A percentile compares a stretch with the other conserved stretches of the same genome.
Evolutionary conservation across 1,284 basidiomycete species (phyloP).

Genomic region (Phellopilus nigrolimitatus): DNA sequence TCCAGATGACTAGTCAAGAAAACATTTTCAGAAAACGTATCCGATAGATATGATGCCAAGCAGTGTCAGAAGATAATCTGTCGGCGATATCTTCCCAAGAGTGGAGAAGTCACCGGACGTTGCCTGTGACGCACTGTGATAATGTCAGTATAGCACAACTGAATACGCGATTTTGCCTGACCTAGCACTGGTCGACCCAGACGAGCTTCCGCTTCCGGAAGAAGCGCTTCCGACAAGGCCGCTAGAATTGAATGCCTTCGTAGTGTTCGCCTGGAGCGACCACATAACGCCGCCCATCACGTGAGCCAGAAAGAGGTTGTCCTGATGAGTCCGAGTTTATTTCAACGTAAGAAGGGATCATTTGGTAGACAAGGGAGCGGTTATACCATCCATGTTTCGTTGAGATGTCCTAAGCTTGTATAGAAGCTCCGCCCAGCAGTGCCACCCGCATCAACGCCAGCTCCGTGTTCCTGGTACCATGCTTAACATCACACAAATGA

Average conservation of each 20-base stretch:
- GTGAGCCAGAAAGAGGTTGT: conserved; percentile 62
- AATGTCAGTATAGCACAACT: neutral
- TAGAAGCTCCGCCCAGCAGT: conserved; percentile 75
- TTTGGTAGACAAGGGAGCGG: conserved; percentile 24
- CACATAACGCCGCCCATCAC: conserved; percentile 71
- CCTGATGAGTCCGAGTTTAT: conserved; percentile 29
- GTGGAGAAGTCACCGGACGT: too few relatives aligned
- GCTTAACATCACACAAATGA: conserved; percentile 38
- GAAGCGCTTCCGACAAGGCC: conserved; percentile 39
- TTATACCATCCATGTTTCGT: conserved; percentile 65
- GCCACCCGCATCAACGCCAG: conserved; percentile 44
- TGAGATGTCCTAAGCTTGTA: conserved; percentile 73
- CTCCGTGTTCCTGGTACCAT: conserved; percentile 73
- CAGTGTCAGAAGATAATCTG: too few relatives aligned
- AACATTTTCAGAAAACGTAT: too few relatives aligned
- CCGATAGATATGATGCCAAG: too few relatives aligned
- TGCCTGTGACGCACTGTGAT: neutral
- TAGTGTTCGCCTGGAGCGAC: conserved; percentile 60
- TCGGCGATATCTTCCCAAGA: too few relatives aligned
- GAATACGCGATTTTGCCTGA: neutral
- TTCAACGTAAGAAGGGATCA: neutral
- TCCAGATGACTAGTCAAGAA: too few relatives aligned
- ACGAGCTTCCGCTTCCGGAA: neutral
- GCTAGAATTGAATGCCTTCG: conserved; percentile 45
- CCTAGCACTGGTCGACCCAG: neutral